Evolutionary conservation across 116 monocot genomes (phyloP), one percentile per base, ranked within the genome.

Genomic region (Trichopus zeylanicus): DNA sequence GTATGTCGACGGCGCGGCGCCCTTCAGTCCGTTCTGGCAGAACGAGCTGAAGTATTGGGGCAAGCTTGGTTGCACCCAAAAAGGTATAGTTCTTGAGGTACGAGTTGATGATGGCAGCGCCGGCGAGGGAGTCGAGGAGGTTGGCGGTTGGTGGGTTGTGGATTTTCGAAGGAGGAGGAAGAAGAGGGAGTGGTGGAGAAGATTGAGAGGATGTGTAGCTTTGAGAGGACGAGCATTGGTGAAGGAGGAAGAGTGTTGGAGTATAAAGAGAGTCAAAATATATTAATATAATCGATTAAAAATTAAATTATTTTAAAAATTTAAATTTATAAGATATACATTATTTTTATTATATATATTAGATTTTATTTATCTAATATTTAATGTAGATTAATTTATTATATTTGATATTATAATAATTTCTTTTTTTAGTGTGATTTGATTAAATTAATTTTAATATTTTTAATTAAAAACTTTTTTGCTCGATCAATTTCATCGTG

Each of bases 41-140:
- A 53, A 71, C 28, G 6, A 29, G 11, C 29, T 71, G 16, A 61
- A 62, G 28, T 77, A 62, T 28, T 71, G 67, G 66, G 10, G 51
- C 18, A 71, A 71, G 77, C 46, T 22, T 47, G 53, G 47, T 28
- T 13, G 35, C 42, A 28, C 70, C 65, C 0, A 20, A 76, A 0
- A 70, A 70, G 53, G 55, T 76, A 4, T 23, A 70, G 26, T 76
- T 76, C 42, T n/a, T 76, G 31, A 70, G 29, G 55, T 76, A 65
- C 28, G 70, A 76, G 66, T 59, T 66, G 7, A 18, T 76, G 61
- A 61, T 53, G 56, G 46, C 18, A 51, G 61, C 71, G 10, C 54
- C 77, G 8, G 38, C 15, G 24, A 66, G 21, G 1, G 25, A 52
- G 6, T 16, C 51, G 34, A 46, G 48, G 26, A 47, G 26, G 26